Evolutionary conservation across 805 yeast species (phyloP).

Genomic region (Saturnispora dispora): DNA sequence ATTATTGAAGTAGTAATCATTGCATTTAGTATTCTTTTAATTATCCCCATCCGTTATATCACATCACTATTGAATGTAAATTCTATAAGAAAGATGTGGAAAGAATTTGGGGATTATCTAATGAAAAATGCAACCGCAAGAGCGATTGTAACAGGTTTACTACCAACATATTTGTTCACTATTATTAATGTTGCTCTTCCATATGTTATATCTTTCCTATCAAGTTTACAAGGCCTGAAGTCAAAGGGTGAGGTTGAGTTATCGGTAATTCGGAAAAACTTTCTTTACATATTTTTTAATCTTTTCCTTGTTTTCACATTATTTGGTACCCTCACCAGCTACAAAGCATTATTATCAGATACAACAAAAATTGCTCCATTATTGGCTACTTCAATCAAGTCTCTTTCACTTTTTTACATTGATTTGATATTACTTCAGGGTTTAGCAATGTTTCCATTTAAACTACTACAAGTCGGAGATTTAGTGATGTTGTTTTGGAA

Average conservation of each 20-base stretch:
- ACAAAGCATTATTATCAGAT: slow-evolving; percentile 46
- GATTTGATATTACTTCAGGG: slow-evolving; percentile 66
- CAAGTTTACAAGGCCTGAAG: slow-evolving; percentile 42
- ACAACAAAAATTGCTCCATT: slow-evolving; percentile 51
- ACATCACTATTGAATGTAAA: slow-evolving; percentile 48
- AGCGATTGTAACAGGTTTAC: slow-evolving; percentile 50
- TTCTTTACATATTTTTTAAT: slow-evolving; percentile 51
- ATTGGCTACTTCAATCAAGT: slow-evolving; percentile 43
- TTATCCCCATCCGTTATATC: slow-evolving; percentile 48
- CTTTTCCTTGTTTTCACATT: slow-evolving; percentile 53
- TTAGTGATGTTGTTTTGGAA: slow-evolving; percentile 37
- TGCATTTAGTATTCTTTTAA: slow-evolving; percentile 41
- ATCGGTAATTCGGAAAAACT: slow-evolving; percentile 48
- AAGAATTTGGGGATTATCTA: slow-evolving; percentile 46
- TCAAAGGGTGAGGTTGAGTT: slow-evolving; percentile 53
- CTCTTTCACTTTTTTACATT: slow-evolving; percentile 44
- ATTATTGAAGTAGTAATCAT: slow-evolving; percentile 32
- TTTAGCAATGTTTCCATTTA: slow-evolving; percentile 51
- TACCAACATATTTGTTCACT: slow-evolving; percentile 53
- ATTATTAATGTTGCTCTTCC: slow-evolving; percentile 45
- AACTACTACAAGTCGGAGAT: slow-evolving; percentile 48
- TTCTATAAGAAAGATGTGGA: slow-evolving; percentile 50
- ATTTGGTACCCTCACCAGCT: slow-evolving; percentile 54
- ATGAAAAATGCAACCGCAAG: slow-evolving; percentile 42
- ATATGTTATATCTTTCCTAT: slow-evolving; percentile 43